A percentile compares a stretch with the other conserved stretches of the same genome.
phyloP scores from a whole-genome alignment of 805 yeast species.

The Metschnikowia shivogae region DNA sequence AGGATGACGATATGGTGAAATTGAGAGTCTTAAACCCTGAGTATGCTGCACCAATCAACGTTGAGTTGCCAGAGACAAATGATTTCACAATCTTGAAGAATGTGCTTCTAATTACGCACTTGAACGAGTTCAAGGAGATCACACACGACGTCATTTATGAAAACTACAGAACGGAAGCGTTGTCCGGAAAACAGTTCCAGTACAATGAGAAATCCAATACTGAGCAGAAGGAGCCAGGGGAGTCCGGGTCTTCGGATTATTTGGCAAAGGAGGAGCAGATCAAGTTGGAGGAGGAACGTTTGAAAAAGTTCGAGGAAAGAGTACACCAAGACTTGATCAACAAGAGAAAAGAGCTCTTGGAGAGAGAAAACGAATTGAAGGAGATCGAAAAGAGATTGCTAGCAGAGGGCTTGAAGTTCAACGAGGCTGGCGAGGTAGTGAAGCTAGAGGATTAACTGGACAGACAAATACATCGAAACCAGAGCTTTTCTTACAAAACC shows the following conservation, averaged over 20 bases:
- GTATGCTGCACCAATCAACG: slow-evolving; percentile 54
- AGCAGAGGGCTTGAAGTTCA: slow-evolving; percentile 48
- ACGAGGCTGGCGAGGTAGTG: slow-evolving; percentile 22
- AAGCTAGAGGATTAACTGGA: slow-evolving; percentile 14
- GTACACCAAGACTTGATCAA: slow-evolving; percentile 81
- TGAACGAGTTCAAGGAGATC: slow-evolving; percentile 81
- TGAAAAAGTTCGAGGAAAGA: slow-evolving; percentile 79
- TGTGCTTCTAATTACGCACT: slow-evolving; percentile 74
- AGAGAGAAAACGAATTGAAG: slow-evolving; percentile 78
- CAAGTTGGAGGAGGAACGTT: slow-evolving; percentile 82
- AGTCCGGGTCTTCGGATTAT: slow-evolving; percentile 25
- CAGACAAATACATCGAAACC: background rate
- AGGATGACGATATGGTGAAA: slow-evolving; percentile 42
- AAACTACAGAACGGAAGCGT: slow-evolving; percentile 82
- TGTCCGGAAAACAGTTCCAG: slow-evolving; percentile 57
- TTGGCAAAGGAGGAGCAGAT: slow-evolving; percentile 82
- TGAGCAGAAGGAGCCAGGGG: slow-evolving; percentile 9
- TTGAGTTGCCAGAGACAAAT: slow-evolving; percentile 68
- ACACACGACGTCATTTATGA: slow-evolving; percentile 87
- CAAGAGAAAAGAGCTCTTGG: slow-evolving; percentile 78
- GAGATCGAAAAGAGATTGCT: slow-evolving; percentile 72
- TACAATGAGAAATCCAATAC: slow-evolving; percentile 20
- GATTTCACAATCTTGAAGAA: slow-evolving; percentile 80
- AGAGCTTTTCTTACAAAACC: background rate
- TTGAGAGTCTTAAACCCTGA: slow-evolving; percentile 47